Evolutionary conservation across 805 yeast genomes (phyloP), one percentile per base, ranked within the genome.

Genomic region (Naumovozyma baii): DNA sequence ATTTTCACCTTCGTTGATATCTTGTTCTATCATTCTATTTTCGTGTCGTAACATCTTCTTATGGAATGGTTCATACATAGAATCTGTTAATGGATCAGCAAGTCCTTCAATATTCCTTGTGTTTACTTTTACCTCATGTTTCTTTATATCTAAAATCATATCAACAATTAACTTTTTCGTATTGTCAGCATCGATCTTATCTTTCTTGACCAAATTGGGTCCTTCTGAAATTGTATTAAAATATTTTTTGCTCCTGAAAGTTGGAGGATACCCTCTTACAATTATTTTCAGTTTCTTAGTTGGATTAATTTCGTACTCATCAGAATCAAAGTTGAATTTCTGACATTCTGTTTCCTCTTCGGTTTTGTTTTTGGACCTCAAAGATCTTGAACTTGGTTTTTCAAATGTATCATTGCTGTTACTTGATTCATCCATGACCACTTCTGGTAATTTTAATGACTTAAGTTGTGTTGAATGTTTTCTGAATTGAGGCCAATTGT

Each of bases 1-100:
- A 7, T 64, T 55, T 36, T 70, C 61, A 33, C 77, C 64, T 40
- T 71, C 68, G 1, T 40, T 33, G 5, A 49, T 26, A 36, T 68
- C 72, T 18, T 73, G 63, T 47, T 82, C 88, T 2, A 70, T 62
- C 73, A 80, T 76, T 34, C 74, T 67, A 42, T 70, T 70, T 56
- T 83, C 94, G 38, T 78, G 79, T 40, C 73, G 73, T 45, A 72
- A 74, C 76, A 80, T 74, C 31, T 72, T 67, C 32, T 68, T 68
- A 58, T 82, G 88, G 49, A 69, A 73, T 12, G 62, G 44, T 22
- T 56, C 50, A 52, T 64, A 78, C 12, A 63, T 15, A 0, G 54
- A 47, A 52, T 76, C 81, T 1, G 57, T 49, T 36, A 83, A 59
- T 3, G 77, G 74, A 48, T 74, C 80, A 26, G 19, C 10, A 37